Conservation (phyloP, 78 protist genomes). For the Mantamonas sphyraenae region DNA sequence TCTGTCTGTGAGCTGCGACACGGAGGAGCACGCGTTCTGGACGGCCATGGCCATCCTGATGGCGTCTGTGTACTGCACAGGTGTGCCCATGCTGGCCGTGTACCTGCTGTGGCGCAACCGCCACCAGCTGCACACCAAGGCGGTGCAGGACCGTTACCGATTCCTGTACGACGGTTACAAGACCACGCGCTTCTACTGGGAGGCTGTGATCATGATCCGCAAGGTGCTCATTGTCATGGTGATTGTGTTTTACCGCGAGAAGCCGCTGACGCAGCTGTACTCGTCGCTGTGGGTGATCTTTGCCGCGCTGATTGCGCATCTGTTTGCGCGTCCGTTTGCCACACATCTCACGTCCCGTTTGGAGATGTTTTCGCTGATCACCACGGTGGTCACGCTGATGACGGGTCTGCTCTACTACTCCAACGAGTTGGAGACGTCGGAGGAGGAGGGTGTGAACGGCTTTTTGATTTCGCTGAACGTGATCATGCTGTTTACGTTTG, state of each 20-base stretch:
- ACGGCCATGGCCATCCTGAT: no score
- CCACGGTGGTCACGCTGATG: no score
- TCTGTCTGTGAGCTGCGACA: background rate
- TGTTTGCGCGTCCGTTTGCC: no score
- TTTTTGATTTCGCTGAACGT: no score
- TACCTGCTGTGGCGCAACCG: no score
- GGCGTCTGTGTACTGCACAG: background rate
- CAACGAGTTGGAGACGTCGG: no score
- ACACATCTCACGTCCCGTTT: no score
- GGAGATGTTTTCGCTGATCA: no score
- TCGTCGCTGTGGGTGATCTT: background rate
- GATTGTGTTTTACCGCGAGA: background rate
- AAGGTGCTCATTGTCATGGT: background rate
- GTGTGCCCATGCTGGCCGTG: background rate
- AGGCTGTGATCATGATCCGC: background rate
- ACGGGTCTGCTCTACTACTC: no score
- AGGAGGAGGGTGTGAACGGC: no score
- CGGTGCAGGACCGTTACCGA: background rate
- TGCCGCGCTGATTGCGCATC: no score
- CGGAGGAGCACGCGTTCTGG: background rate
- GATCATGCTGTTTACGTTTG: no score
- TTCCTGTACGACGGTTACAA: background rate
- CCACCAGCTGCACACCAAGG: background rate
- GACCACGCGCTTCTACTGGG: background rate
- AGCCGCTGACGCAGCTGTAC: background rate